Evolutionary conservation across 2,329 filamentous ascomycete species (phyloP).

Genomic region (Penicillium digitatum): DNA sequence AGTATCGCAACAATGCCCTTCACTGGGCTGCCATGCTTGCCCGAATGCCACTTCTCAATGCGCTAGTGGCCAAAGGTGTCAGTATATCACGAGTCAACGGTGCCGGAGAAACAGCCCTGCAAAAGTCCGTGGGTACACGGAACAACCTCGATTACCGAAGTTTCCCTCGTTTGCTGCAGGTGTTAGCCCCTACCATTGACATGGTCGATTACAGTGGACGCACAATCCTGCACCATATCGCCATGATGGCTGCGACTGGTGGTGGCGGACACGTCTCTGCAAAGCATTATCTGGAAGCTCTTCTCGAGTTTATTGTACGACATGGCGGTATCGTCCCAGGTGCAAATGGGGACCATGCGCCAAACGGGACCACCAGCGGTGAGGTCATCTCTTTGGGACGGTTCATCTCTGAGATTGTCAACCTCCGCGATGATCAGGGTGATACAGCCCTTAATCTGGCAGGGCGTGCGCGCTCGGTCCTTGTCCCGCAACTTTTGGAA

Average conservation of each 20-base stretch:
- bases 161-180: slow-evolving; percentile 85
- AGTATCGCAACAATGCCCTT: slow-evolving; percentile 77
- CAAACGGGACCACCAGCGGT: slow-evolving; percentile 32
- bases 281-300: slow-evolving; percentile 90
- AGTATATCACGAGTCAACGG: slow-evolving; percentile 85
- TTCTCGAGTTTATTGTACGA: slow-evolving; percentile 90
- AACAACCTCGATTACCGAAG: slow-evolving; percentile 90
- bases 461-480: slow-evolving; percentile 88
- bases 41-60: slow-evolving; percentile 73
- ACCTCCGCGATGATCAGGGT: slow-evolving; percentile 86
- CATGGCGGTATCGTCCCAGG: slow-evolving; percentile 63
- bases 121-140: slow-evolving; percentile 86
- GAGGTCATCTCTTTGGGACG: slow-evolving; percentile 80
- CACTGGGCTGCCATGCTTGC: slow-evolving; percentile 96
- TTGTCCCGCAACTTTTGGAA: slow-evolving; percentile 94
- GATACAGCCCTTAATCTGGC: slow-evolving; percentile 95
- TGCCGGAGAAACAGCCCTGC: slow-evolving; percentile 85
- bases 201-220: slow-evolving; percentile 83
- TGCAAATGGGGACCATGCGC: slow-evolving; percentile 28
- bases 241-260: slow-evolving; percentile 91
- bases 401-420: slow-evolving; percentile 97
- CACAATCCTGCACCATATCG: slow-evolving; percentile 93
- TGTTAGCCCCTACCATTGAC: slow-evolving; percentile 85
- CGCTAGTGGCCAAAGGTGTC: slow-evolving; percentile 78
- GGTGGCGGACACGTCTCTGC: slow-evolving; percentile 79